These are phyloP conservation scores for Cladophialophora carrionii DNA, from an alignment of 2,329 filamentous ascomycete genomes.

Conservation along the genomic window DNA sequence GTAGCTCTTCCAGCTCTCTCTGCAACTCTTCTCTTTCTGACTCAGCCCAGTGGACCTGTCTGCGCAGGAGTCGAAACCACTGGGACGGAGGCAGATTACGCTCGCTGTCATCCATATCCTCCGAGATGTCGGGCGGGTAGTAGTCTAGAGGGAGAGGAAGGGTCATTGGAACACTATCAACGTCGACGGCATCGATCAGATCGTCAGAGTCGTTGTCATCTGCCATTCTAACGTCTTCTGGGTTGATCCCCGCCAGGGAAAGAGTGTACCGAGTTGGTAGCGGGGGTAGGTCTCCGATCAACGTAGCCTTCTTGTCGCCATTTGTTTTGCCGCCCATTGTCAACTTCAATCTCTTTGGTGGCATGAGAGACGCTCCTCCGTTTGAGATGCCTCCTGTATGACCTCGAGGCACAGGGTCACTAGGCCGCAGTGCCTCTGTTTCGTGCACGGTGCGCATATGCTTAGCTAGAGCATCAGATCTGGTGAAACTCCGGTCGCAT, in stretches of 20 bases:
- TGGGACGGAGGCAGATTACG: conserved; percentile 48
- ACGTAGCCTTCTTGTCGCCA: conserved; percentile 30
- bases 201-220: conserved; percentile 37
- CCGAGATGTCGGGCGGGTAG: conserved; percentile 45
- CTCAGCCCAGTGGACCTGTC: conserved; percentile 54
- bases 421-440: conserved; percentile 84
- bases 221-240: conserved; percentile 40
- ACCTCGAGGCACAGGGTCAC: conserved; percentile 51
- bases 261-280: conserved; percentile 34
- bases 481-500: conserved; percentile 94
- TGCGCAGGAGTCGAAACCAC: conserved; percentile 51
- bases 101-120: conserved; percentile 51
- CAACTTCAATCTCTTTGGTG: conserved; percentile 37
- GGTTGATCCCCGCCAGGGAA: conserved; percentile 31
- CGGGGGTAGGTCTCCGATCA: conserved; percentile 35
- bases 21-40: conserved; percentile 48
- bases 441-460: conserved; percentile 99
- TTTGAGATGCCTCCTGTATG: conserved; percentile 43
- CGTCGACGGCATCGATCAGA: conserved; percentile 39
- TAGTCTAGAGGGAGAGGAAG: conserved; percentile 39
- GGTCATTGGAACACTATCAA: conserved; percentile 45
- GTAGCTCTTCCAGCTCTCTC: conserved; percentile 39
- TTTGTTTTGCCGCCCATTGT: conserved; percentile 37
- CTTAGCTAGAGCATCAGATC: conserved; percentile 93
- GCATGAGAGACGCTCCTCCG: conserved; percentile 25